Conservation (phyloP, 2,329 filamentous ascomycete genomes). For the Ophiostoma fasciatum region DNA sequence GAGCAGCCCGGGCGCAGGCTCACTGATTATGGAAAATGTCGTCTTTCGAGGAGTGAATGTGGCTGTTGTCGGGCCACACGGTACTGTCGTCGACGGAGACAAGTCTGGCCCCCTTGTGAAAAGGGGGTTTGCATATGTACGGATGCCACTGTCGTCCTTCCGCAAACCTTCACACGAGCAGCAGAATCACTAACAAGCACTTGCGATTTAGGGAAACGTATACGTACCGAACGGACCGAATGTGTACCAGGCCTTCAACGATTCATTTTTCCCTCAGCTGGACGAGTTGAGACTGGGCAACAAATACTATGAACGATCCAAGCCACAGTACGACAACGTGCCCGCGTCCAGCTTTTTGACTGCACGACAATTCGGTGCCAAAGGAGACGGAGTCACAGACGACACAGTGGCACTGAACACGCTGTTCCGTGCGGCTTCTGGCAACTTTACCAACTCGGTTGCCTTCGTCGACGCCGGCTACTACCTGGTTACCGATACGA, state of each 20-base stretch:
- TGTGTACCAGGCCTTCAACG: conserved; percentile 29
- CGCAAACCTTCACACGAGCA: neutral
- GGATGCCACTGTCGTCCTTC: neutral
- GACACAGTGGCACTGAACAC: conserved; percentile 57
- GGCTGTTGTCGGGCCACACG: conserved; percentile 27
- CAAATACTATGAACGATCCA: conserved; percentile 56
- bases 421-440: conserved; percentile 17
- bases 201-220: conserved; percentile 39
- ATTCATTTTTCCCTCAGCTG: conserved; percentile 29
- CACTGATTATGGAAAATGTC: conserved; percentile 35
- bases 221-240: conserved; percentile 36
- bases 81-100: conserved; percentile 39
- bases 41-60: conserved; percentile 24
- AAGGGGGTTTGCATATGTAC: conserved; percentile 30
- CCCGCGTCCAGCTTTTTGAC: conserved; percentile 48
- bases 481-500: conserved; percentile 43
- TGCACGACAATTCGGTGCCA: conserved; percentile 51
- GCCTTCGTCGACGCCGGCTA: conserved; percentile 49
- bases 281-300: conserved; percentile 35
- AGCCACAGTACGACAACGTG: conserved; percentile 56
- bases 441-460: conserved; percentile 28
- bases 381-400: conserved; percentile 59
- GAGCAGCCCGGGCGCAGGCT: conserved; percentile 23
- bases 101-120: conserved; percentile 29
- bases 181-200: neutral